Evolutionary conservation across 805 yeast species (phyloP).

Genomic region (Hermanozyma aechmeae): DNA sequence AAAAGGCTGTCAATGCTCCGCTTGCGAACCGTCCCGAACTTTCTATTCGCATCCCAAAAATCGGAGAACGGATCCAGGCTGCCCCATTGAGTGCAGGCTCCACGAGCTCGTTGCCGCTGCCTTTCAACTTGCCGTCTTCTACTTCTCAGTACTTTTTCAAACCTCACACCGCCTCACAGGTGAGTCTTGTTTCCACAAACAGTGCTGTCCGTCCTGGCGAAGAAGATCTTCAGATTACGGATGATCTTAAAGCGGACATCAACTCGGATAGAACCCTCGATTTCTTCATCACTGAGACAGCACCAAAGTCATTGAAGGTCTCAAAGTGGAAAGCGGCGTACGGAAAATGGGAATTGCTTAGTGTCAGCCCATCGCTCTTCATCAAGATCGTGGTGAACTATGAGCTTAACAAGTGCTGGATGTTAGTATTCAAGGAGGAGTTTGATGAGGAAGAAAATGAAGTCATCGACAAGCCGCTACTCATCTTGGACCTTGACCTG

Average conservation of each 20-base stretch:
- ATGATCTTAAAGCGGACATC: slow-evolving; percentile 24
- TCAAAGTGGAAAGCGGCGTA: slow-evolving; percentile 33
- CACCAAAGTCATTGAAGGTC: slow-evolving; percentile 27
- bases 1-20: too few species aligned
- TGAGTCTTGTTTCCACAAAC: slow-evolving; percentile 2
- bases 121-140: slow-evolving; percentile 38
- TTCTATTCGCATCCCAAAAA: slow-evolving; percentile 9
- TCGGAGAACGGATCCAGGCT: too few species aligned
- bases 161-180: slow-evolving; percentile 10
- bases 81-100: slow-evolving; percentile 7
- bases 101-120: slow-evolving; percentile 19
- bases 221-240: slow-evolving; percentile 22
- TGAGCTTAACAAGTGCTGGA: slow-evolving; percentile 24
- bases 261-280: slow-evolving; percentile 30
- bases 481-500: slow-evolving; percentile 21
- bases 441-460: slow-evolving; percentile 20
- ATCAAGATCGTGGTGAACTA: slow-evolving; percentile 30
- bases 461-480: slow-evolving; percentile 25
- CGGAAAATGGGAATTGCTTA: slow-evolving; percentile 38
- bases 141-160: slow-evolving; percentile 32
- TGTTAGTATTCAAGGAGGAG: slow-evolving; percentile 32
- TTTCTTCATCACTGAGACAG: slow-evolving; percentile 23
- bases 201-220: slow-evolving; percentile 2
- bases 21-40: slow-evolving; percentile 6
- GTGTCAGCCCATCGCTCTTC: slow-evolving; percentile 26